These are phyloP conservation scores for Trypanosoma brucei DNA, from an alignment of 208 protist genomes.

Conservation along the genomic window DNA sequence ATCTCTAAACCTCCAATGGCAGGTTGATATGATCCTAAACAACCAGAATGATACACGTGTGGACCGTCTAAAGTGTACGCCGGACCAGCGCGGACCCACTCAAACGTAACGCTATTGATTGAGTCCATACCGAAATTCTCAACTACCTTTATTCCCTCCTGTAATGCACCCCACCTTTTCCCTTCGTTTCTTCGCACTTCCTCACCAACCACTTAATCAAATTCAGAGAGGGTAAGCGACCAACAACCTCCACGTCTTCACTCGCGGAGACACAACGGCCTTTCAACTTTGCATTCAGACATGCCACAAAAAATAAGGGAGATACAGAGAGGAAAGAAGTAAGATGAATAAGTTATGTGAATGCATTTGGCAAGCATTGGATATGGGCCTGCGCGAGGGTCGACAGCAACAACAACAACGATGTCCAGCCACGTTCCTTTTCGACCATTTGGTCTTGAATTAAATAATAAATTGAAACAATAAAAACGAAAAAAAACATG, in stretches of 20 bases:
- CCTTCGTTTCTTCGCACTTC: neutral
- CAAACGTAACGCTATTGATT: slow-evolving; percentile 50
- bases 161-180: neutral
- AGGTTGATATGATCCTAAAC: slow-evolving; percentile 47
- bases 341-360: neutral
- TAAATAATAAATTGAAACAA: no score
- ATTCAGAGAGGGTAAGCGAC: neutral
- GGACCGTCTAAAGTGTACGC: slow-evolving; percentile 43
- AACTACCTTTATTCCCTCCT: neutral
- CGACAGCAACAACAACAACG: no score
- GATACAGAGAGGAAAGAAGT: slow-evolving; percentile 3
- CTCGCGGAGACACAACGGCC: no score
- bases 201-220: neutral
- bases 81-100: slow-evolving; percentile 51
- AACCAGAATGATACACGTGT: slow-evolving; percentile 51
- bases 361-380: no score
- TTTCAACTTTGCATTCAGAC: neutral
- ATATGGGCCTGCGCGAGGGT: no score
- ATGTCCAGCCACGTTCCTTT: no score
- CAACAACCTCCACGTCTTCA: no score
- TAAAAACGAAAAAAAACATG: neutral
- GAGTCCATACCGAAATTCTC: neutral
- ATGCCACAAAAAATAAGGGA: neutral
- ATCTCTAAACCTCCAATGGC: slow-evolving; percentile 58
- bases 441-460: no score